Evolutionary conservation across 202 grass and related monocot species (phyloP).

Genomic region (Carex arenaria): DNA sequence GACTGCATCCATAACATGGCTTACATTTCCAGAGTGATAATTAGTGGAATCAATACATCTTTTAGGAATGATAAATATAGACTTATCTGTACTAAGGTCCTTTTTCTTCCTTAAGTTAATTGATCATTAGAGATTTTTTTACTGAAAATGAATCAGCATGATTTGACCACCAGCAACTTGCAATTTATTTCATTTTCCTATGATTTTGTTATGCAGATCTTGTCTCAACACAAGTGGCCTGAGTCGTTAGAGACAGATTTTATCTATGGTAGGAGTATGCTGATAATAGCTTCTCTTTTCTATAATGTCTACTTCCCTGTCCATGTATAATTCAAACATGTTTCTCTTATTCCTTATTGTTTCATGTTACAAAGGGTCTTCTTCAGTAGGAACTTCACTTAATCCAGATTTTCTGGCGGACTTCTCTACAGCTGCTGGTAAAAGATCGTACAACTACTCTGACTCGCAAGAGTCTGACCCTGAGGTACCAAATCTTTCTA

Average conservation of each 20-base stretch:
- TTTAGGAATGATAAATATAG: neutral
- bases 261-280: constrained; percentile 62
- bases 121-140: neutral
- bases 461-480: constrained; percentile 87
- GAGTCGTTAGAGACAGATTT: constrained; percentile 86
- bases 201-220: constrained; percentile 36
- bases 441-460: constrained; percentile 42
- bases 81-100: neutral
- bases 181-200: neutral
- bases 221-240: constrained; percentile 76
- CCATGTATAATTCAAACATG: neutral
- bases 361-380: constrained; percentile 53
- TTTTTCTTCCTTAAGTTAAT: neutral
- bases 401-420: constrained; percentile 67
- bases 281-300: neutral
- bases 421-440: constrained; percentile 70
- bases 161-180: neutral
- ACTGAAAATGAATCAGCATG: neutral
- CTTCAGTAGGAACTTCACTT: constrained; percentile 85
- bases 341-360: constrained; percentile 21
- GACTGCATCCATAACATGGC: neutral
- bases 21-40: neutral
- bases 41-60: neutral
- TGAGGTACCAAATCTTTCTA: constrained; percentile 47
- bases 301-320: neutral